Evolutionary conservation across 352 stramenopile genomes (phyloP), one percentile per base, ranked within the genome.

Genomic region (Blastocystis sp.): DNA sequence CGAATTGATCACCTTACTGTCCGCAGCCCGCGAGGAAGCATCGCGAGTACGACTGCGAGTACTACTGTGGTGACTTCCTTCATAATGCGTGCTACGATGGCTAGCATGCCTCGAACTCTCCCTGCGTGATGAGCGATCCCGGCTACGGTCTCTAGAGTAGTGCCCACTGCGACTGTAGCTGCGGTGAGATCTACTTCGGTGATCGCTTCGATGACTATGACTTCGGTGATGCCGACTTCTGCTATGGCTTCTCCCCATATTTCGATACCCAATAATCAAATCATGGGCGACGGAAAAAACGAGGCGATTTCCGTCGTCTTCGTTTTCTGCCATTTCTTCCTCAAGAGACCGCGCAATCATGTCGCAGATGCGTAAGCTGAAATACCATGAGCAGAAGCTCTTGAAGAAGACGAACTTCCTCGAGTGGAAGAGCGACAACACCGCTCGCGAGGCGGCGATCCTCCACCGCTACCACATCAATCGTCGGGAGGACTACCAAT

Each of bases 341-440:
- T 14, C 48, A 57, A 14, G 48, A 14, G 48, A 57, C 48, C 48
- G 14, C 6, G 48, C 48, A 57, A 57, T 57, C 71, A 81, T 81
- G 71, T 81, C 71, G 3, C 71, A 81, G 43, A 97, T 98, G 91
- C 92, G 95, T 65, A 93, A 96, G 89, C 91, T 98, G 42, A 97
- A 97, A 89, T 94, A 96, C 89, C 95, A 98, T 91, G 95, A 98
- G 90, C 94, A 99, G 92, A 99, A 99, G 92, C 93, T 99, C 45
- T 92, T 99, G 7, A 97, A 97, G 81, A 99, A 99, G 90, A 96
- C 99, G 77, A 95, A 98, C 89, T 93, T 99, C 81, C 94, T 99
- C 88, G 94, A 98, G 89, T 99, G 96, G 96, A 98, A 98, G 90
- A 95, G 94, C 77, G 97, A 99, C 89, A 96, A 98, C 90, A 99